Conservation (phyloP, 441 rosid species). For the Pelargonium fulgidum region DNA sequence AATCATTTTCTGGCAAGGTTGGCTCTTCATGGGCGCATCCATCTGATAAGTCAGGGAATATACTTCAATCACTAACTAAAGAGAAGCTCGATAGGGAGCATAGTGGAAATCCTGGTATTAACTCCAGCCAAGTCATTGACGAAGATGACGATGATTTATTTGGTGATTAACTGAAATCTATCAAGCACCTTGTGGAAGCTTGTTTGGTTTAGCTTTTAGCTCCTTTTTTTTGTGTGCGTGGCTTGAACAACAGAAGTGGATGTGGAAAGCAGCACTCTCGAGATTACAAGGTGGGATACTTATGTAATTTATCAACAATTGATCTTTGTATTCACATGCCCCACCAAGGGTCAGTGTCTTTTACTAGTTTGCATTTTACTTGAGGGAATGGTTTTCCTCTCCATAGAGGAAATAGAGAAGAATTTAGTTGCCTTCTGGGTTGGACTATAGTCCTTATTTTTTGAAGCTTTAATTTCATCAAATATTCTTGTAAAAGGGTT, state of each 20-base stretch:
- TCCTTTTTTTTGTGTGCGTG: background rate
- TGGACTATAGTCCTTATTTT: background rate
- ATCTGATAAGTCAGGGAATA: constrained; percentile 21
- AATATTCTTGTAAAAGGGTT: background rate
- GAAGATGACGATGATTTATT: constrained; percentile 69
- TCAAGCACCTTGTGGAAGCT: constrained; percentile 4
- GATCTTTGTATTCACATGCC: constrained; percentile 18
- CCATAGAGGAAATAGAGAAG: constrained; percentile 14
- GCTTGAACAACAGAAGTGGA: constrained; percentile 9
- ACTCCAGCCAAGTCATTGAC: constrained; percentile 26
- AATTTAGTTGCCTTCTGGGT: background rate
- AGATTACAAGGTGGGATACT: constrained; percentile 19
- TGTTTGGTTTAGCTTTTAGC: background rate
- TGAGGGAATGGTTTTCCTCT: constrained; percentile 3
- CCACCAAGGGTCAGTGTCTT: background rate
- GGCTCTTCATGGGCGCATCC: constrained; percentile 80
- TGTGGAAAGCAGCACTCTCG: constrained; percentile 9
- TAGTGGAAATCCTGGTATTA: constrained; percentile 27
- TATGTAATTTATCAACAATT: constrained; percentile 28
- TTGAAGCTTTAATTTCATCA: background rate
- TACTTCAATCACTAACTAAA: constrained; percentile 29
- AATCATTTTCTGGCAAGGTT: constrained; percentile 55
- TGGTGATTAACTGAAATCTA: constrained; percentile 43
- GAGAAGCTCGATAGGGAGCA: constrained; percentile 24
- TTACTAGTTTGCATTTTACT: constrained; percentile 13